These are phyloP conservation scores for Vigna mungo DNA, from an alignment of 306 rosid species.

Conservation along the genomic window DNA sequence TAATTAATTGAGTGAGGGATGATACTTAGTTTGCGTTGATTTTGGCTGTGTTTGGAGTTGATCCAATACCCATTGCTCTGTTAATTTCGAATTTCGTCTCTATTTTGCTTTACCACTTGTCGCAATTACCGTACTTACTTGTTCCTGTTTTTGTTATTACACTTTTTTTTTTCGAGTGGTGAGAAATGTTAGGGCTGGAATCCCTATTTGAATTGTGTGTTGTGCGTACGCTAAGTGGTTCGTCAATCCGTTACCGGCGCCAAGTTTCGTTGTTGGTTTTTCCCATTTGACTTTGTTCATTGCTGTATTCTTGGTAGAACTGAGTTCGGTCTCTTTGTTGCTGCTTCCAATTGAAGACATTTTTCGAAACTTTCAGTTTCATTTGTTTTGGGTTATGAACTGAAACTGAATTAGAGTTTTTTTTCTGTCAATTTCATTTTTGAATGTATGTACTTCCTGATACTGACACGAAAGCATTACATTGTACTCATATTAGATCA, in stretches of 20 bases:
- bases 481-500: constrained; percentile 10
- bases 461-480: not conserved
- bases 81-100: constrained; percentile 44
- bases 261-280: constrained; percentile 9
- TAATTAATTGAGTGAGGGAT: constrained; percentile 38
- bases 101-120: constrained; percentile 33
- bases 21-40: constrained; percentile 36
- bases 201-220: constrained; percentile 34
- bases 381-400: constrained; percentile 40
- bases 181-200: constrained; percentile 46
- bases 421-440: constrained; percentile 7
- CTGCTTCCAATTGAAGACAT: not conserved
- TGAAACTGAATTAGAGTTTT: constrained; percentile 30
- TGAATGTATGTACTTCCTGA: not conserved
- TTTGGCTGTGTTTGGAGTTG: constrained; percentile 29
- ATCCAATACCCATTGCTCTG: constrained; percentile 44
- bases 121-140: constrained; percentile 22
- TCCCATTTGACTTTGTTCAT: constrained; percentile 23
- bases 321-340: constrained; percentile 10
- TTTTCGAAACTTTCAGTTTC: constrained; percentile 25
- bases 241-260: constrained; percentile 26
- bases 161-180: not conserved
- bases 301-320: constrained; percentile 20
- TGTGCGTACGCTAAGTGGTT: constrained; percentile 30
- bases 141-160: not conserved